Base-by-base conservation (phyloP, 768 basidiomycete genomes). In the Termitomyces sp. region DNA sequence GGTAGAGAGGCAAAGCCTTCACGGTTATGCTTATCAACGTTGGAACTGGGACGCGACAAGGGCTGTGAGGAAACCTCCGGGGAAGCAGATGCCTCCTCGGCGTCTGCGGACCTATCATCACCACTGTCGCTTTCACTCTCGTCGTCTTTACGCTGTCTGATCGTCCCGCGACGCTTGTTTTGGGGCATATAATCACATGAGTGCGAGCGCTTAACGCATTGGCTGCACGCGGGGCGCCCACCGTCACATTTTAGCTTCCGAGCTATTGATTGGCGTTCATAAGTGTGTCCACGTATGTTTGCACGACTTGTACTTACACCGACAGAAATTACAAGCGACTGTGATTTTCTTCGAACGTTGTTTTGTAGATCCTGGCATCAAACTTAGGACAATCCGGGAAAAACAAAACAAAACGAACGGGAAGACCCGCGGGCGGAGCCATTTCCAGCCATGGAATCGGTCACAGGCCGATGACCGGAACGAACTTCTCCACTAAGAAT, bases 231-330 rank as follows among this genome's bases (percentile, higher is more conserved):
- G 8, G 91, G 91, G 48, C 88, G 82, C 41, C 86, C 88, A 49
- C 91, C 91, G 64, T 93, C 91, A 69, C 91, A 93, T 75, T 92
- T 92, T 42, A 93, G 78, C 73, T 93, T 93, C 58, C 91, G 84
- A 49, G 90, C 91, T 92, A 70, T 52, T 64, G 50, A 61, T 63
- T 49, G 54, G 46, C 54, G 42, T 65, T 64, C 27, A 57, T 62
- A 28, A 55, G 47, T 49, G 30, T 43, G 23, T 7, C 35, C 35
- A 52, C 47, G 40, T 52, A 2, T 25, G 19, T 14, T 37, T 11
- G 16, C 16, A 56, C 59, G 52, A 27, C 64, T 59, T 59, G 55
- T 32, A 79, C 89, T 73, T 70, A 91, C 91, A 91, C 59, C 91
- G 86, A 74, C 91, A 93, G 70, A 93, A 93, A 70, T 93, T 91